These are phyloP conservation scores for Tylopilus plumbeoviolaceoides DNA, from an alignment of 768 basidiomycete genomes.

Conservation along the genomic window DNA sequence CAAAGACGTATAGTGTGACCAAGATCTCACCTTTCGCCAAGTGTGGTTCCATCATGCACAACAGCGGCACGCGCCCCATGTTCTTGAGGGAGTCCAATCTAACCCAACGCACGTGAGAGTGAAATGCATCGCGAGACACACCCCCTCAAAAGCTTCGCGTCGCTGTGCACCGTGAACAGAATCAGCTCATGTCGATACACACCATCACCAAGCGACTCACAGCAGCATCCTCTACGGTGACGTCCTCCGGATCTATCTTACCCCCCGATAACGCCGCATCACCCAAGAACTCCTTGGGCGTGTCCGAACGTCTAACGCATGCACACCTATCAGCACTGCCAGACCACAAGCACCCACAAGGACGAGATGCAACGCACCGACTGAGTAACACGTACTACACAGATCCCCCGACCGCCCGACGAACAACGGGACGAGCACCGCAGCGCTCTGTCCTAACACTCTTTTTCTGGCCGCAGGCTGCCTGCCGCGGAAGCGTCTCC, in stretches of 20 bases:
- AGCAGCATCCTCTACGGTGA: slow-evolving; percentile 73
- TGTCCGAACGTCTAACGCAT: slow-evolving; percentile 59
- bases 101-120: neutral
- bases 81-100: slow-evolving; percentile 85
- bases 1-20: slow-evolving; percentile 72
- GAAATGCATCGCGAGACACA: too few species aligned
- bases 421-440: slow-evolving; percentile 81
- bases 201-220: slow-evolving; percentile 35
- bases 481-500: too few species aligned
- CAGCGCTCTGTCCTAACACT: slow-evolving; percentile 59
- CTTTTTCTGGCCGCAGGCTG: too few species aligned
- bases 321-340: too few species aligned
- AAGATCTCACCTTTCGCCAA: slow-evolving; percentile 66
- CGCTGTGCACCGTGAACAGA: slow-evolving; percentile 55
- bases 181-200: neutral
- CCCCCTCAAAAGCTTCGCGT: slow-evolving; percentile 90
- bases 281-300: slow-evolving; percentile 72
- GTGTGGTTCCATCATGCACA: slow-evolving; percentile 79
- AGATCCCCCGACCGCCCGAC: slow-evolving; percentile 80
- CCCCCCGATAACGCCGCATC: slow-evolving; percentile 90
- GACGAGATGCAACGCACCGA: slow-evolving; percentile 44
- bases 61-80: slow-evolving; percentile 61
- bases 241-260: slow-evolving; percentile 65
- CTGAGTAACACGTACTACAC: slow-evolving; percentile 84
- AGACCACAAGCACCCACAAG: too few species aligned